Evolutionary conservation across 768 basidiomycete genomes (phyloP).

Genomic region (Kwoniella newhampshirensis): DNA sequence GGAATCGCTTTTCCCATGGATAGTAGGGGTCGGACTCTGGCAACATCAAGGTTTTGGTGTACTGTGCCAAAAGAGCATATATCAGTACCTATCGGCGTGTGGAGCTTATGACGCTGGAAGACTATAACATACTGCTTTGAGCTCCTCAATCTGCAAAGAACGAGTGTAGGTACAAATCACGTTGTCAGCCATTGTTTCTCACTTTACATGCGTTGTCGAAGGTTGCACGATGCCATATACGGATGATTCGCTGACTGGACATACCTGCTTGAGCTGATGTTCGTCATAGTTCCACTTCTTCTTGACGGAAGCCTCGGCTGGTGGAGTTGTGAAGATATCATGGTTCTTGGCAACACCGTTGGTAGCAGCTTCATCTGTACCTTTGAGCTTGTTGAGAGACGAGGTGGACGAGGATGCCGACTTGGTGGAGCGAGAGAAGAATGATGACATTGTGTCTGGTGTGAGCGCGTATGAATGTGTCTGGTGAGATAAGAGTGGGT

Average conservation of each 20-base stretch:
- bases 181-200: background rate
- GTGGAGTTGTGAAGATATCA: slow-evolving; percentile 62
- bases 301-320: slow-evolving; percentile 58
- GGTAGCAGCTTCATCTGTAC: background rate
- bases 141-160: slow-evolving; percentile 58
- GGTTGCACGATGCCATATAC: too few species aligned
- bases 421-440: slow-evolving; percentile 39
- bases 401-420: slow-evolving; percentile 34
- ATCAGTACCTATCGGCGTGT: background rate
- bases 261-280: slow-evolving; percentile 59
- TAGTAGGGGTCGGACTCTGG: slow-evolving; percentile 70
- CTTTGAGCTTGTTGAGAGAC: slow-evolving; percentile 17
- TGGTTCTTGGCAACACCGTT: background rate
- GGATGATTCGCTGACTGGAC: slow-evolving; percentile 4
- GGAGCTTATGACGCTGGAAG: background rate
- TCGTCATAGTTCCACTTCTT: slow-evolving; percentile 65
- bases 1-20: slow-evolving; percentile 75
- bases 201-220: slow-evolving; percentile 1
- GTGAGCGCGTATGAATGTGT: background rate
- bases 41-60: slow-evolving; percentile 65
- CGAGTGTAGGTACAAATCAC: too few species aligned
- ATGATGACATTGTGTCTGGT: slow-evolving; percentile 35
- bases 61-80: slow-evolving; percentile 57
- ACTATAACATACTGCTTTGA: slow-evolving; percentile 63
- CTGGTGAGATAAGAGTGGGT: slow-evolving; percentile 1